Evolutionary conservation across 1,284 basidiomycete species (phyloP).

Genomic region (Crucibulum parvulum): DNA sequence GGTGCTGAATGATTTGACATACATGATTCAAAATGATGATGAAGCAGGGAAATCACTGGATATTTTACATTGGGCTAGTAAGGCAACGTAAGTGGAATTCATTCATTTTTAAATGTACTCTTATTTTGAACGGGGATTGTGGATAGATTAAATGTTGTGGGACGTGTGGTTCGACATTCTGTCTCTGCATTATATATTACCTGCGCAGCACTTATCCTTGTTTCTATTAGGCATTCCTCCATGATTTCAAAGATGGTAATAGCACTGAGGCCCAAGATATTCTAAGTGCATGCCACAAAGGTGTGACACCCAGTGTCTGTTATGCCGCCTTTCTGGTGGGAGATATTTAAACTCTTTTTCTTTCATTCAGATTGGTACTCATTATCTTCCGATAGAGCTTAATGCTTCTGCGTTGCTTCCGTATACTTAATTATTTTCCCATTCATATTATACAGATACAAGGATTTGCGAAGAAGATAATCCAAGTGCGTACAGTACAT

Average conservation of each 20-base stretch:
- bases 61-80: not conserved
- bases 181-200: too few species aligned
- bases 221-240: slow-evolving; percentile 4
- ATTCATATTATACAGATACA: slow-evolving; percentile 10
- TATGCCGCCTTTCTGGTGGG: slow-evolving; percentile 9
- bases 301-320: slow-evolving; percentile 2
- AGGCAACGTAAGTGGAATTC: not conserved
- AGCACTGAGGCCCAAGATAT: slow-evolving; percentile 9
- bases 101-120: not conserved
- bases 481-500: not conserved
- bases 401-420: slow-evolving; percentile 13
- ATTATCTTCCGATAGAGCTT: slow-evolving; percentile 4
- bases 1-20: not conserved
- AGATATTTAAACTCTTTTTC: slow-evolving; percentile 6
- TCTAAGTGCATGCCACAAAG: slow-evolving; percentile 4
- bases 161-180: not conserved
- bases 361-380: not conserved
- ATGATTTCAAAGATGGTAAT: slow-evolving; percentile 12
- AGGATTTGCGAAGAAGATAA: slow-evolving; percentile 3
- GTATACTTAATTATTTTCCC: slow-evolving; percentile 11
- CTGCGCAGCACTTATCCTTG: not conserved
- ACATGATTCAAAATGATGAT: not conserved
- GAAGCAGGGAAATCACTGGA: not conserved
- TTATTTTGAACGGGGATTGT: not conserved
- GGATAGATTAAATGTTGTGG: not conserved